phyloP scores from a whole-genome alignment of 140 eudicot genomes.

The Anethum foeniculum region DNA sequence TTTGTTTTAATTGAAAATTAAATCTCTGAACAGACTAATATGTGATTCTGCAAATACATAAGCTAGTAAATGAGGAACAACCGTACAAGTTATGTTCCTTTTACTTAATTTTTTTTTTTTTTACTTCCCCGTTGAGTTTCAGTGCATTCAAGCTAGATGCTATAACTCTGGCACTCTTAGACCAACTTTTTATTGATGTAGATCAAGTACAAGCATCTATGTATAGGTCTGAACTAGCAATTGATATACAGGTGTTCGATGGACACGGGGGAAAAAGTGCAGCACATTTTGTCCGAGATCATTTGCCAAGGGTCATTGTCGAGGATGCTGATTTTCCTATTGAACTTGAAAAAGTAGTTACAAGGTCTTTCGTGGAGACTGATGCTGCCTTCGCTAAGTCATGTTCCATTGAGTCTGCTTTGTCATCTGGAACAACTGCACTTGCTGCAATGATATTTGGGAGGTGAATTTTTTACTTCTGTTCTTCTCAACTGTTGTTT shows the following conservation, averaged over 20 bases:
- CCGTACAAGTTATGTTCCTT: no score
- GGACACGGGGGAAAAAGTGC: conserved; percentile 97
- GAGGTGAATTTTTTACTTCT: conserved; percentile 35
- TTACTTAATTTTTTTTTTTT: no score
- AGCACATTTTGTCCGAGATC: conserved; percentile 80
- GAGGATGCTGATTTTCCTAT: conserved; percentile 91
- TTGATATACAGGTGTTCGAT: conserved; percentile 69
- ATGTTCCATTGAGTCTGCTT: conserved; percentile 58
- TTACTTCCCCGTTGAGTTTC: no score
- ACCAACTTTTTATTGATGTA: no score
- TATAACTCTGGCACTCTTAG: no score
- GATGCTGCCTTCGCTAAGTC: conserved; percentile 83
- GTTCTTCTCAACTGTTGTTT: neutral
- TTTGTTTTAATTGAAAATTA: neutral
- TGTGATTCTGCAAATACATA: neutral
- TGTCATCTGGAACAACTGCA: conserved; percentile 94
- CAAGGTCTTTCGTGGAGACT: conserved; percentile 65
- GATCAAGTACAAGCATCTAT: neutral
- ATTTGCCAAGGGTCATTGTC: conserved; percentile 70
- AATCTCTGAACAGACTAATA: neutral
- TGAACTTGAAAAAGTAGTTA: conserved; percentile 81
- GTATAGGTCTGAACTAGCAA: conserved; percentile 1
- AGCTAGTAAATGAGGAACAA: neutral
- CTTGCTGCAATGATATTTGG: conserved; percentile 92
- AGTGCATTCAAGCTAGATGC: no score